Evolutionary conservation across 176 grass and related monocot genomes (phyloP), one percentile per base, ranked within the genome.

Genomic region (Chrysopogon serrulatus): DNA sequence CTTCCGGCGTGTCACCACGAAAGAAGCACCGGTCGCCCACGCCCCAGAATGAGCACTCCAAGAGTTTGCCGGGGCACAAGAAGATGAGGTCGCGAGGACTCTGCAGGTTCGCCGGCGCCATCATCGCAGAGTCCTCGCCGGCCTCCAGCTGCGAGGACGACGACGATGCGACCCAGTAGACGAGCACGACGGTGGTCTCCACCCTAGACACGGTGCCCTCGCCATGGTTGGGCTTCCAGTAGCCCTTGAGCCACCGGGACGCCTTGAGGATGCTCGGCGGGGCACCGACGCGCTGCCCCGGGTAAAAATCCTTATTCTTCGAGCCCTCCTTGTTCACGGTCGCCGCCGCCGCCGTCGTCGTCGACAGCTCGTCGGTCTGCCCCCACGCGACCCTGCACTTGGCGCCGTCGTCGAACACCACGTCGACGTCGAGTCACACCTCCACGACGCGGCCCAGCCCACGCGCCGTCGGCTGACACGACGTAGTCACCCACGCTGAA

Each of bases 271-370:
- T 15, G 36, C 14, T 0, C 8, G 24, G 3, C 24, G 0, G 0
- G 59, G 0, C 59, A 28, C 2, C 28, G 39, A 74, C 71, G 9
- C 16, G 57, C 39, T 65, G 59, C 6, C 76, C 59, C 0, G 34
- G 59, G 59, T 32, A 65, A 39, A 79, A 65, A 0, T 1, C 0
- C 0, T 2, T 1, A 39, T 64, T 31, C 7, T 1, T 63, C 2
- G 0, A n/a, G n/a, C n/a, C n/a, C n/a, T 49, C 8, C 7, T 3
- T 3, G 6, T 4, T 1, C 15, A 1, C 0, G 0, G 19, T 0
- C 26, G 36, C 6, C 36, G 4, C n/a, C n/a, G n/a, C n/a, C n/a
- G n/a, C n/a, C n/a, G n/a, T n/a, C 36, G 8, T 40, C 39, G 39
- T 40, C 39, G 3, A 2, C 4, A 41, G 73, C 26, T n/a, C n/a